phyloP scores from a whole-genome alignment of 1,139 yeast genomes.

The Candida albicans region DNA sequence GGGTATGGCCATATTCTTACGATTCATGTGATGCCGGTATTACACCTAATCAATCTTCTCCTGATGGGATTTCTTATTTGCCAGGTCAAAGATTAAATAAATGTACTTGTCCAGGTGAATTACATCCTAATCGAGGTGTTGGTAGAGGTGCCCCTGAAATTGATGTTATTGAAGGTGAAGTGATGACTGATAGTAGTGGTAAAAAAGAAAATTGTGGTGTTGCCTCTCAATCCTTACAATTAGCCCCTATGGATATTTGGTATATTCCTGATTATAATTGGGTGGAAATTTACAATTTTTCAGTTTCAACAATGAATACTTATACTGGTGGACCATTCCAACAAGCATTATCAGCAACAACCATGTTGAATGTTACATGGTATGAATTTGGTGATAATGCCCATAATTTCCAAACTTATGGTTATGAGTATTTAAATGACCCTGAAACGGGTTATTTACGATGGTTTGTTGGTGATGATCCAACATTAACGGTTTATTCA shows the following conservation, averaged over 20 bases:
- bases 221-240: constrained; percentile 79
- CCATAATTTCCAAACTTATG: constrained; percentile 64
- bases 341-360: constrained; percentile 76
- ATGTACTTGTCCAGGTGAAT: constrained; percentile 75
- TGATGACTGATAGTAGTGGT: constrained; percentile 33
- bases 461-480: constrained; percentile 77
- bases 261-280: constrained; percentile 77
- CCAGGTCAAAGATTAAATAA: constrained; percentile 72
- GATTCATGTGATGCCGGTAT: constrained; percentile 83
- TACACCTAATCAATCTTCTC: constrained; percentile 81
- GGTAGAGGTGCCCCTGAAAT: constrained; percentile 94
- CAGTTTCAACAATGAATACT: constrained; percentile 68
- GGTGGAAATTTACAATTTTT: constrained; percentile 58
- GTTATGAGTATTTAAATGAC: constrained; percentile 75
- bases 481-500: constrained; percentile 62
- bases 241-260: constrained; percentile 89
- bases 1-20: constrained; percentile 90
- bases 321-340: constrained; percentile 85
- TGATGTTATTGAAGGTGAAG: constrained; percentile 78
- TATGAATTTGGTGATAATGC: constrained; percentile 50
- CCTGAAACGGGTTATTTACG: constrained; percentile 65
- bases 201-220: constrained; percentile 50
- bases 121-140: constrained; percentile 74
- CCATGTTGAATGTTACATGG: constrained; percentile 74
- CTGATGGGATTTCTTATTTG: constrained; percentile 76